Percentiles rank a stretch among this genome's conserved stretches.
These are phyloP conservation scores for Tricholoma hemisulphureum DNA, from an alignment of 768 basidiomycete genomes.

Conservation along the genomic window DNA sequence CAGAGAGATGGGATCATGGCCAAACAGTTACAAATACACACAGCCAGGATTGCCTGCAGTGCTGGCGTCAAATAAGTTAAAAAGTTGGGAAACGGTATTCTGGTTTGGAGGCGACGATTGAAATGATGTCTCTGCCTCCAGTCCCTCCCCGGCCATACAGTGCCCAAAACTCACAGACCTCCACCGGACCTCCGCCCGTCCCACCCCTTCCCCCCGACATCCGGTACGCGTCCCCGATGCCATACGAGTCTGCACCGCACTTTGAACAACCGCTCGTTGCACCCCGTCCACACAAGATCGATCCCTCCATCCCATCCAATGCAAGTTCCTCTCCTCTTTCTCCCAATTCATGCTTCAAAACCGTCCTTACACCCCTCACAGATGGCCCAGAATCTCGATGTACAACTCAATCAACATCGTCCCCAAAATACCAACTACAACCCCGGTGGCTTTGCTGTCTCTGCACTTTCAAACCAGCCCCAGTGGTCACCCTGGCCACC, in stretches of 20 bases:
- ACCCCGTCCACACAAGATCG: constrained; percentile 62
- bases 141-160: constrained; percentile 31
- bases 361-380: constrained; percentile 26
- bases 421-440: constrained; percentile 22
- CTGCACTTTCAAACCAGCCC: constrained; percentile 10
- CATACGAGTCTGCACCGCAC: constrained; percentile 45
- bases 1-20: too few relatives aligned
- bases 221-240: constrained; percentile 12
- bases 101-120: too few relatives aligned
- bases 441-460: constrained; percentile 28
- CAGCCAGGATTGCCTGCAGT: too few relatives aligned
- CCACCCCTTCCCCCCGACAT: constrained; percentile 31
- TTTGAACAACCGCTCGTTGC: constrained; percentile 59
- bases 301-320: constrained; percentile 60
- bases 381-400: constrained; percentile 67
- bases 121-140: constrained; percentile 24
- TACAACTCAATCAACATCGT: constrained; percentile 46
- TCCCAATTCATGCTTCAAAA: constrained; percentile 1
- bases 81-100: too few relatives aligned
- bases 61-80: too few relatives aligned
- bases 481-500: constrained; percentile 25
- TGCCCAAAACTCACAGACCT: constrained; percentile 6
- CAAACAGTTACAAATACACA: too few relatives aligned
- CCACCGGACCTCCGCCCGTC: constrained; percentile 22
- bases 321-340: too few relatives aligned